phyloP scores from a whole-genome alignment of 169 alveolate genomes.

The Eimeria praecox region DNA sequence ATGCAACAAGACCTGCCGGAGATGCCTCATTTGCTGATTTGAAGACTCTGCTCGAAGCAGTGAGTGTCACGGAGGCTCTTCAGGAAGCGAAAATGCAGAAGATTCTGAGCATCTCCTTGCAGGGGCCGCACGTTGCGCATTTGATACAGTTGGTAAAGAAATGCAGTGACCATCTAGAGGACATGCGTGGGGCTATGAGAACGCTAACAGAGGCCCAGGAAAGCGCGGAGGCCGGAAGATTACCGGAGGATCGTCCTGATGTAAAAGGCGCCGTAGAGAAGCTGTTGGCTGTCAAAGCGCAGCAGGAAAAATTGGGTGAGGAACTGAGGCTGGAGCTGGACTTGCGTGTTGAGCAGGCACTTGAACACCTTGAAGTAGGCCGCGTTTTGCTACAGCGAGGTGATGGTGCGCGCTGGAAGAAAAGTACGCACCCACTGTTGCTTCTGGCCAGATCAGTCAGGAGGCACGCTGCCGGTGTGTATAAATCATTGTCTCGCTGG shows the following conservation, averaged over 20 bases:
- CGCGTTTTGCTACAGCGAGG: background rate
- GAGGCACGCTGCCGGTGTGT: background rate
- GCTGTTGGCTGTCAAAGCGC: background rate
- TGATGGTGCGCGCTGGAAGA: background rate
- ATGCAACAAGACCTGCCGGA: background rate
- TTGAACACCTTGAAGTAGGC: slow-evolving; percentile 13
- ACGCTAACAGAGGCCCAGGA: background rate
- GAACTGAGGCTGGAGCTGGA: slow-evolving; percentile 22
- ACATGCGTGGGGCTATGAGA: background rate
- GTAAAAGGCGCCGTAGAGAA: background rate
- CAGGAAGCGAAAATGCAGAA: background rate
- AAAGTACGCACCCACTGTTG: background rate
- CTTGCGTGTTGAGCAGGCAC: slow-evolving; percentile 6
- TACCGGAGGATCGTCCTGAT: background rate
- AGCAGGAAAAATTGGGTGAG: slow-evolving; percentile 12
- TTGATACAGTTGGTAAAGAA: background rate
- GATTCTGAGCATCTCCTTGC: background rate
- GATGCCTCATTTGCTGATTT: background rate
- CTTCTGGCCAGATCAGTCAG: background rate
- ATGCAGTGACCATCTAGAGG: background rate
- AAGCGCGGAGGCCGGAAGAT: background rate
- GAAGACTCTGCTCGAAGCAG: background rate
- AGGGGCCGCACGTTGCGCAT: background rate
- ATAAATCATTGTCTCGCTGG: background rate
- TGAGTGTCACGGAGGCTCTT: background rate